A percentile compares a stretch with the other conserved stretches of the same genome.
These are phyloP conservation scores for Amanita fuliginea DNA, from an alignment of 768 basidiomycete genomes.

Conservation along the genomic window DNA sequence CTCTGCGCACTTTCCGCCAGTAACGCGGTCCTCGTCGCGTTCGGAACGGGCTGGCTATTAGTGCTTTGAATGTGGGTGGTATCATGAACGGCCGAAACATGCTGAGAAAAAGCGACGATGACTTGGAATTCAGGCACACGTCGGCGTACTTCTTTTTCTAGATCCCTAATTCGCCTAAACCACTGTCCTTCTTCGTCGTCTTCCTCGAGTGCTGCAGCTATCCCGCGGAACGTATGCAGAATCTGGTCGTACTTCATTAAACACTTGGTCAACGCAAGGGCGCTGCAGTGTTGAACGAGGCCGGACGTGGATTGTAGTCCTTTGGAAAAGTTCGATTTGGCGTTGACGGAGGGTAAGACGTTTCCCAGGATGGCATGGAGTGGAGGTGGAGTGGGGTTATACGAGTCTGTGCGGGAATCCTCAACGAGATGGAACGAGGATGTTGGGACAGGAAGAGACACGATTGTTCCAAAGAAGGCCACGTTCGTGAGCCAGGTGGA, in stretches of 20 bases:
- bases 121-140: conserved; percentile 84
- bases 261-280: conserved; percentile 65
- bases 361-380: conserved; percentile 64
- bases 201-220: conserved; percentile 48
- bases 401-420: conserved; percentile 24
- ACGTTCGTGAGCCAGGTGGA: conserved; percentile 90
- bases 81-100: conserved; percentile 7
- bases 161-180: conserved; percentile 49
- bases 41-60: conserved; percentile 8
- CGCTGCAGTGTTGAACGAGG: conserved; percentile 81
- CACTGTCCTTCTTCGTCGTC: conserved; percentile 60
- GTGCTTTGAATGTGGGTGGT: conserved; percentile 2
- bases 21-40: conserved; percentile 40
- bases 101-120: conserved; percentile 73
- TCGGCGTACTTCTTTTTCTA: conserved; percentile 65
- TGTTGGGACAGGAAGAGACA: conserved; percentile 65
- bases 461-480: conserved; percentile 66
- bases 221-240: conserved; percentile 30
- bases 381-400: conserved; percentile 68
- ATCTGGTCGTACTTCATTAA: conserved; percentile 61
- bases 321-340: conserved; percentile 67
- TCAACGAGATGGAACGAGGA: conserved; percentile 45
- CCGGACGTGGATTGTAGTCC: conserved; percentile 60
- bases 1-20: conserved; percentile 74
- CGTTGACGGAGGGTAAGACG: conserved; percentile 60